These are phyloP conservation scores for Alternaria consortialis DNA, from an alignment of 2,329 filamentous ascomycete genomes.

Conservation along the genomic window DNA sequence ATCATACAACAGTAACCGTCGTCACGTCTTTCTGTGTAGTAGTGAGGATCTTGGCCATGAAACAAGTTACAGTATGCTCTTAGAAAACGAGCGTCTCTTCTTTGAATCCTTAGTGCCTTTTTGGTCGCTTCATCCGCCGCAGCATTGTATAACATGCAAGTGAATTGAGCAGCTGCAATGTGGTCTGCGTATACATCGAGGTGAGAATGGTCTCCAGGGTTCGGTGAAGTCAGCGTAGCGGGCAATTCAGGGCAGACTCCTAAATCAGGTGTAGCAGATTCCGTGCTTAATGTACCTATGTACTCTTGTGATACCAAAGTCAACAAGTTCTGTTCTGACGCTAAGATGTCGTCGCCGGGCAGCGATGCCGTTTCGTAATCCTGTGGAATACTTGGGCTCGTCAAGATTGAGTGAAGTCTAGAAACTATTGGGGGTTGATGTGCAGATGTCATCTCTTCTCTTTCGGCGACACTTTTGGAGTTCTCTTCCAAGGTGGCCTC, in stretches of 20 bases:
- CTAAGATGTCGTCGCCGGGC: neutral
- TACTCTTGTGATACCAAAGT: neutral
- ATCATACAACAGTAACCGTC: conserved; percentile 1
- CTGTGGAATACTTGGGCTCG: neutral
- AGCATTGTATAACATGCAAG: neutral
- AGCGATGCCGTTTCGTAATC: neutral
- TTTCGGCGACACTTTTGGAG: neutral
- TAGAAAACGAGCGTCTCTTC: neutral
- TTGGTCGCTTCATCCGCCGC: neutral
- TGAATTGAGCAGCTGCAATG: neutral
- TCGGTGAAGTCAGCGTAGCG: neutral
- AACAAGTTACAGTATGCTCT: neutral
- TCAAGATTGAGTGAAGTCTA: neutral
- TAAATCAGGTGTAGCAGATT: neutral
- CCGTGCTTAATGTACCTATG: neutral
- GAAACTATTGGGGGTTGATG: neutral
- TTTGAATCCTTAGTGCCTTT: neutral
- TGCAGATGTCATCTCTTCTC: neutral
- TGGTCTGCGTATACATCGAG: neutral
- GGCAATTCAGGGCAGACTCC: neutral
- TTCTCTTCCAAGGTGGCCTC: neutral
- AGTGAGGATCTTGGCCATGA: neutral
- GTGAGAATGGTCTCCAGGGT: neutral
- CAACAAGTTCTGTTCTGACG: neutral
- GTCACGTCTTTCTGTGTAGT: neutral